Conservation (phyloP, 2,329 filamentous ascomycete genomes). For the Paecilomyces sp. region DNA sequence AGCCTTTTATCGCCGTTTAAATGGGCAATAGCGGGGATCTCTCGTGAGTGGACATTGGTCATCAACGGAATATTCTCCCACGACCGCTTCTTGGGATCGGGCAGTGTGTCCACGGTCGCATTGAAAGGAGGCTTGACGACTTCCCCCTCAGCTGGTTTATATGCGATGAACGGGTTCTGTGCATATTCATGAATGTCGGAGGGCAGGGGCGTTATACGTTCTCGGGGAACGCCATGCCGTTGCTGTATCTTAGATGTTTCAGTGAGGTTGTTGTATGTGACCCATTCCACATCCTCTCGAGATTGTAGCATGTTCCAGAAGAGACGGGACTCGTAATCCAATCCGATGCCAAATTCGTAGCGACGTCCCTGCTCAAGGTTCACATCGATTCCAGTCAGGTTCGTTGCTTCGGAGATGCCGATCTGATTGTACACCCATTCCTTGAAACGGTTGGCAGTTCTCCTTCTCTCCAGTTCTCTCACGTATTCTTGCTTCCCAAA, state of each 20-base stretch:
- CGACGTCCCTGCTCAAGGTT: constrained; percentile 28
- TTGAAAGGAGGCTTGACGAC: constrained; percentile 26
- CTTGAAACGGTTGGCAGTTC: constrained; percentile 23
- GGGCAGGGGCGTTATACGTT: constrained; percentile 32
- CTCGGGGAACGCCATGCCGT: constrained; percentile 28
- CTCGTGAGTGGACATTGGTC: constrained; percentile 42
- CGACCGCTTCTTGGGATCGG: constrained; percentile 27
- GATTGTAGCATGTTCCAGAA: constrained; percentile 40
- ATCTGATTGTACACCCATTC: constrained; percentile 32
- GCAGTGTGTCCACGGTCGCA: constrained; percentile 36
- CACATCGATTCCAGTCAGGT: constrained; percentile 27
- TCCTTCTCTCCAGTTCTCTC: constrained; percentile 35
- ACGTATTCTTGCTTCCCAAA: constrained; percentile 48
- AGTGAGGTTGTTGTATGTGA: constrained; percentile 31
- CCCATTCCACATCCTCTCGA: constrained; percentile 33
- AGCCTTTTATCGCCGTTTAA: constrained; percentile 28
- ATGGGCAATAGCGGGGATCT: constrained; percentile 40
- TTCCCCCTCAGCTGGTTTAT: constrained; percentile 17
- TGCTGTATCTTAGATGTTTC: constrained; percentile 28
- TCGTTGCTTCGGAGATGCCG: constrained; percentile 30
- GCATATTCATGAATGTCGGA: constrained; percentile 25
- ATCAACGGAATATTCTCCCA: constrained; percentile 40
- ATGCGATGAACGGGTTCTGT: constrained; percentile 27
- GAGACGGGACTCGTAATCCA: constrained; percentile 46
- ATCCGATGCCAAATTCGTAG: constrained; percentile 46